Base-by-base conservation (phyloP, 192 early-diverging fungal species). In the Haplosporangium gracile region DNA sequence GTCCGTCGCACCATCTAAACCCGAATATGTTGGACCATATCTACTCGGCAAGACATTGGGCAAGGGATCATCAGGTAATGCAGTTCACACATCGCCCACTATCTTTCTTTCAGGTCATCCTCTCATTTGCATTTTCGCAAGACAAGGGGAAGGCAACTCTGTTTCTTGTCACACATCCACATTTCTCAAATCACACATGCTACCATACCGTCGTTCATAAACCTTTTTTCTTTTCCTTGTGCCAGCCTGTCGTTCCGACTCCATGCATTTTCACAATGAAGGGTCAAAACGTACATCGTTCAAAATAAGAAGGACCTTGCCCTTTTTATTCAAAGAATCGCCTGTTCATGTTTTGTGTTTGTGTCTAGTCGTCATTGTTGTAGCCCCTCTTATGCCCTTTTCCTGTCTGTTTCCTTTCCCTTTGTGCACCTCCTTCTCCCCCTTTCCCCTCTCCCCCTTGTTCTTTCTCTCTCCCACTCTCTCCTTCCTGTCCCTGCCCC, bases 61-160 rank as follows among this genome's bases (percentile, higher is more conserved):
- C 39, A 91, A 88, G 79, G 90, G 90, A 26, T 90, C 90, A 49
- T 91, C 90, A 83, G 90, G 90, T 91, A 91, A 85, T 47, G 26
- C 53, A 34, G 16, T 10, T 36, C 32, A 20, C 10, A n/a, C 32
- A 20, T 49, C 29, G 13, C 45, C 45, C 43, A 47, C 49, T 51
- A 18, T 16, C 18, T 51, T 16, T 22, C 20, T 51, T 51, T 16
- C 49, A 51, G 16, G 16, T 51, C 18, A 51, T 22, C 4, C 49
- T 22, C 18, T 51, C 49, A 51, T 18, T 73, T 34, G 72, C 18
- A 34, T 47, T 9, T 32, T 29, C n/a, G 40, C 20, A 16, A 51
- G 16, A 51, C 49, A 2, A 51, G 16, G 16, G 16, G 18, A 49
- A 18, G 49, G 16, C 18, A 5, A 51, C 49, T 2, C 49, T 18